Percentiles rank a stretch among this genome's conserved stretches.
These are phyloP conservation scores for Colletotrichum tamarilloi DNA, from an alignment of 2,329 filamentous ascomycete genomes.

Conservation along the genomic window DNA sequence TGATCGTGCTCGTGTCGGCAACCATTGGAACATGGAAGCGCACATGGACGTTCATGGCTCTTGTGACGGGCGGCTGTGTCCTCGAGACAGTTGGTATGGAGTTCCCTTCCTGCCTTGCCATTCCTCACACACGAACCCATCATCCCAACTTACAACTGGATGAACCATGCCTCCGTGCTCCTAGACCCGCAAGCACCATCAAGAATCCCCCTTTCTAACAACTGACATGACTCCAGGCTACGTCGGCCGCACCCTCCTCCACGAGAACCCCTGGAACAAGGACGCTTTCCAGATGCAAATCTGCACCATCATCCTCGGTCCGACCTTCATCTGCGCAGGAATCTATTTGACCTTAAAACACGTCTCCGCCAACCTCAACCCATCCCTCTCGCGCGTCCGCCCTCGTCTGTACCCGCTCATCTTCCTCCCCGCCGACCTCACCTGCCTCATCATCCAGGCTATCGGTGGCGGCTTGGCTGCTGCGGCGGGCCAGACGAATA, in stretches of 20 bases:
- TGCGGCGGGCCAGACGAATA: conserved; percentile 53
- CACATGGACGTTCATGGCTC: conserved; percentile 66
- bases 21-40: conserved; percentile 58
- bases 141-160: neutral
- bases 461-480: conserved; percentile 68
- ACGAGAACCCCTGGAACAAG: conserved; percentile 65
- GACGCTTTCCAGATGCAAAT: conserved; percentile 69
- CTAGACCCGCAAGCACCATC: neutral
- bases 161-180: conserved; percentile 6
- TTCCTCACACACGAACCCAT: neutral
- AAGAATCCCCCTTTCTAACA: neutral
- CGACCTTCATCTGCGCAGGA: conserved; percentile 69
- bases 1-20: conserved; percentile 54
- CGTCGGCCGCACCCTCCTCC: conserved; percentile 61
- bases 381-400: conserved; percentile 61
- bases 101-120: neutral
- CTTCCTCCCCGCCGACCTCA: conserved; percentile 70
- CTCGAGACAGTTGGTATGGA: conserved; percentile 62
- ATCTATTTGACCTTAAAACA: conserved; percentile 75
- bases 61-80: conserved; percentile 60
- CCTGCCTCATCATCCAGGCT: conserved; percentile 69
- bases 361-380: conserved; percentile 60
- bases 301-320: conserved; percentile 68
- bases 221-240: conserved; percentile 55
- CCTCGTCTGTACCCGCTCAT: conserved; percentile 65